Percentiles rank a stretch among this genome's conserved stretches.
Conservation (phyloP, 305 asterid species). For the Fraxinus dipetala region DNA sequence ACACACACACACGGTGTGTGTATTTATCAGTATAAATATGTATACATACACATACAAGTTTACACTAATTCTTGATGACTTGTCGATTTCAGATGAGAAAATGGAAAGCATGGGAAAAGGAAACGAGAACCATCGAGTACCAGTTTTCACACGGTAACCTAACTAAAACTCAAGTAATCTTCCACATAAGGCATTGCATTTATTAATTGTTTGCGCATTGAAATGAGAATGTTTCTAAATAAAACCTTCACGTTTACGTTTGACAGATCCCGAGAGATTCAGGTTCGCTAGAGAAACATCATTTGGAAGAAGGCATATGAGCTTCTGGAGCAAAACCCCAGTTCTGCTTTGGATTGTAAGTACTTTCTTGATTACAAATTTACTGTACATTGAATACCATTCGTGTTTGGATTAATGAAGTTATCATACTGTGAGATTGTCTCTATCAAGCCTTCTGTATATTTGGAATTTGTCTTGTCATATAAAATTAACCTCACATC, state of each 20-base stretch:
- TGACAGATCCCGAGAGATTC: constrained; percentile 76
- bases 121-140: constrained; percentile 64
- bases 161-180: neutral
- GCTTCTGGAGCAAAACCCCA: constrained; percentile 68
- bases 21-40: neutral
- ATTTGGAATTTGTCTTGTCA: neutral
- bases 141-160: constrained; percentile 65
- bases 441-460: neutral
- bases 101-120: constrained; percentile 80
- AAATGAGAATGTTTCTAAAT: neutral
- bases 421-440: neutral
- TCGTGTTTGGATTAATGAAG: neutral
- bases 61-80: neutral
- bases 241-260: neutral
- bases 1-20: too few species aligned
- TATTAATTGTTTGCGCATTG: neutral
- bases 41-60: too few species aligned
- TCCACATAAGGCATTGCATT: neutral
- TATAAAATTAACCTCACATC: neutral
- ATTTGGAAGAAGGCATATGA: constrained; percentile 81
- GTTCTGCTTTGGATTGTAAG: constrained; percentile 78
- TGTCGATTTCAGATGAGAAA: constrained; percentile 53
- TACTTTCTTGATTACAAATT: neutral
- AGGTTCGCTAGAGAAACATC: constrained; percentile 86
- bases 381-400: too few species aligned